These are phyloP conservation scores for Chytriomyces sp. DNA, from an alignment of 192 early-diverging fungal species.

Conservation along the genomic window DNA sequence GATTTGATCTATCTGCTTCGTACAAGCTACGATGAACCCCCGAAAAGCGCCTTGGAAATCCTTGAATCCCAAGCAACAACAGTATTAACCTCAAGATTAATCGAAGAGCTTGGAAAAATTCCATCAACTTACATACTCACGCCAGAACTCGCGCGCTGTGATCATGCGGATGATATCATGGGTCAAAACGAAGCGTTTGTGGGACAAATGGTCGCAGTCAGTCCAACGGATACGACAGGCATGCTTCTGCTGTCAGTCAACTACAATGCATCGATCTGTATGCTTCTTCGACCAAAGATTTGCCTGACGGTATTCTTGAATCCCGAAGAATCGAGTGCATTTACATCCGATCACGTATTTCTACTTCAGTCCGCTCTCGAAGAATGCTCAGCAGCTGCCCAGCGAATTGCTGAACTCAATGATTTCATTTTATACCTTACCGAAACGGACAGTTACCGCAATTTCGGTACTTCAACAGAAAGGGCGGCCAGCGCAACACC, in stretches of 20 bases:
- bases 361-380: background rate
- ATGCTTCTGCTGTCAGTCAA: background rate
- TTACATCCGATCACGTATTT: background rate
- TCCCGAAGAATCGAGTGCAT: background rate
- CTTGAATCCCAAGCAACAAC: background rate
- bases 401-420: background rate
- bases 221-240: background rate
- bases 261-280: background rate
- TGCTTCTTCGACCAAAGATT: background rate
- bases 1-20: constrained; percentile 4
- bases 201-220: background rate
- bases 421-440: background rate
- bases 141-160: background rate
- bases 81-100: background rate
- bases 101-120: background rate
- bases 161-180: background rate
- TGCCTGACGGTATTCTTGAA: background rate
- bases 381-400: background rate
- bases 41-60: background rate
- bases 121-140: background rate
- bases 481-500: background rate
- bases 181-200: background rate
- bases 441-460: background rate
- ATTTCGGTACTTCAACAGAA: background rate
- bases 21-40: background rate